Evolutionary conservation across 257 asterid species (phyloP), one percentile per base, ranked within the genome.

Genomic region (Jaltomata sinuosa): DNA sequence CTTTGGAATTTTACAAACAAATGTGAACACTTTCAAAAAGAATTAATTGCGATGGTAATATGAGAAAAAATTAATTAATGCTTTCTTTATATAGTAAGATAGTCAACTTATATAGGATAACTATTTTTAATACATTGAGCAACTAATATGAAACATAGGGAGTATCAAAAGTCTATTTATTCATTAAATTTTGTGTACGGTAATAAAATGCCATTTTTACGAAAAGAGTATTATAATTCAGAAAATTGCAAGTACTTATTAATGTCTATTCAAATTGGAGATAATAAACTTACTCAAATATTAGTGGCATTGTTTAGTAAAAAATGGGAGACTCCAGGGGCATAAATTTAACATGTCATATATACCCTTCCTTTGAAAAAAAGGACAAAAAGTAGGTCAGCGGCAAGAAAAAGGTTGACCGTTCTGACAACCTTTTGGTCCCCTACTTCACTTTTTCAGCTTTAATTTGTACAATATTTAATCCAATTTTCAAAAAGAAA

Each of bases 331-430:
- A 6, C 21, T 32, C 14, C 19, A 31, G 84, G 86, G 91, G 91
- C 55, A 84, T 32, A n/a, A 50, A 8, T 4, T 62, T 31, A 77
- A 84, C 8, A 40, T 82, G 2, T 2, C 4, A 38, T 5, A 76
- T 55, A 59, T 68, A 3, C 16, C 57, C 9, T 38, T 76, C 27
- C 78, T 81, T 57, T 84, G 71, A 83, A 54, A 71, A 71, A 90
- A 88, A 80, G 86, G 93, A 90, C 94, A 86, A 84, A 87, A 87
- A 79, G 89, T 86, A 85, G 91, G 93, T 93, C 95, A 92, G 93
- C 92, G 88, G 85, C 87, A 83, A 82, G 61, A 85, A 93, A 87
- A 90, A 83, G 83, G 89, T 91, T 90, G 94, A 94, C 95, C 85
- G 79, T 84, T 86, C 86, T 47, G 57, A 81, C 86, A 72, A 83